Evolutionary conservation across 148 eudicot genomes (phyloP).

Genomic region (Silene uniflora): DNA sequence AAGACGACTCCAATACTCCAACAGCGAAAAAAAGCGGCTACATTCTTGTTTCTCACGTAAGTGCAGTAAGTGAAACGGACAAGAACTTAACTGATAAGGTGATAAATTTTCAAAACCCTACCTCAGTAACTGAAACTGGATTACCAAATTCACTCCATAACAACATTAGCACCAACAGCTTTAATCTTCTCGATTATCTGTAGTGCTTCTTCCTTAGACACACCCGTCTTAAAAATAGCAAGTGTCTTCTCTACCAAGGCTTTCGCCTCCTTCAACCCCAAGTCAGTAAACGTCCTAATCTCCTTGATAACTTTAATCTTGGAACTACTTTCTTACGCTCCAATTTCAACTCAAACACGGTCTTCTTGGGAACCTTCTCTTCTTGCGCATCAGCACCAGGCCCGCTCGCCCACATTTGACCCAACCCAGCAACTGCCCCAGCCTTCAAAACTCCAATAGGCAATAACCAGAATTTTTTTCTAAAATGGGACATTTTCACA

Average conservation of each 20-base stretch:
- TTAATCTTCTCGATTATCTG: conserved; percentile 83
- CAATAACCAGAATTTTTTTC: no score
- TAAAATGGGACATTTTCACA: no score
- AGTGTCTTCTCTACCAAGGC: conserved; percentile 92
- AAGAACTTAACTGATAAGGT: no score
- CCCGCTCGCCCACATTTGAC: conserved; percentile 37
- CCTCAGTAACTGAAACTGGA: no score
- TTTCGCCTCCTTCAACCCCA: conserved; percentile 94
- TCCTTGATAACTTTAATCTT: conserved; percentile 90
- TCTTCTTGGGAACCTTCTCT: conserved; percentile 66
- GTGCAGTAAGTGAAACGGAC: no score
- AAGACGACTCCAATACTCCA: no score
- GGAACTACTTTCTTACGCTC: conserved; percentile 76
- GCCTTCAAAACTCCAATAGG: conserved; percentile 74
- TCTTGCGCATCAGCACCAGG: conserved; percentile 44
- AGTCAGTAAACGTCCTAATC: conserved; percentile 64
- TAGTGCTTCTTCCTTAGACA: conserved; percentile 80
- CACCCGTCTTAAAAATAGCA: conserved; percentile 64
- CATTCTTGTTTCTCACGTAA: no score
- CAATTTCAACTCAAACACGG: conserved; percentile 80
- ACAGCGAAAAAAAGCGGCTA: no score
- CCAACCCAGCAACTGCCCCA: conserved; percentile 63
- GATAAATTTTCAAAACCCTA: no score
- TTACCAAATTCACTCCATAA: conserved; percentile 58
- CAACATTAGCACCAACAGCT: conserved; percentile 69